A percentile compares a stretch with the other conserved stretches of the same genome.
These are phyloP conservation scores for Leishmania tropica DNA, from an alignment of 208 protist species.

Conservation along the genomic window DNA sequence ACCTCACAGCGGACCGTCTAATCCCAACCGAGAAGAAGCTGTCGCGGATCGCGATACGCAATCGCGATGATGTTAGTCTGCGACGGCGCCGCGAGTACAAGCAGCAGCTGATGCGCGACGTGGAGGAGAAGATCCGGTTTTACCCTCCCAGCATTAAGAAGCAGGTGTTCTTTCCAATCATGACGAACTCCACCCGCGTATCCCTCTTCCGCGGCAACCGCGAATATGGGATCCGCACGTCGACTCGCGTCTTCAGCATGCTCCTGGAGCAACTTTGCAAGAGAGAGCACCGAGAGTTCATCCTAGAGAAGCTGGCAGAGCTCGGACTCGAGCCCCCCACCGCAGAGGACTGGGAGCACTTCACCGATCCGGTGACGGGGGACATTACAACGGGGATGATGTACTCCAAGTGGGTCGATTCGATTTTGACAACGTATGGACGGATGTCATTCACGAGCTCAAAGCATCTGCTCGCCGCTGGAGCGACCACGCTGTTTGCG, in stretches of 20 bases:
- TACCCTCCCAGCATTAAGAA: constrained; percentile 56
- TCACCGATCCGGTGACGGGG: constrained; percentile 58
- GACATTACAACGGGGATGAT: constrained; percentile 64
- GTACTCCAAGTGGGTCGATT: constrained; percentile 44
- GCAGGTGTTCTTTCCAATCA: constrained; percentile 68
- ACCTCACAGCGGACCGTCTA: constrained; percentile 58
- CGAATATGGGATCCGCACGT: constrained; percentile 15
- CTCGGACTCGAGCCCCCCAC: constrained; percentile 40
- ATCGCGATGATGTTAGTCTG: constrained; percentile 53
- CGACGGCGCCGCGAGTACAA: constrained; percentile 42
- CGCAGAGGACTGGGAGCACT: constrained; percentile 50
- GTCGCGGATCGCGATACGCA: constrained; percentile 26
- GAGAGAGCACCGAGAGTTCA: constrained; percentile 40
- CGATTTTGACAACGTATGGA: constrained; percentile 9
- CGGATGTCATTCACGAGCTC: background rate
- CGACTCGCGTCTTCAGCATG: constrained; percentile 26
- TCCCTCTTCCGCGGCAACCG: constrained; percentile 50
- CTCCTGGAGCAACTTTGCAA: constrained; percentile 54
- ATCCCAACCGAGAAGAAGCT: constrained; percentile 10
- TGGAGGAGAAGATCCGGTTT: constrained; percentile 73
- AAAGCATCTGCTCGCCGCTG: background rate
- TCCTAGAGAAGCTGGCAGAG: constrained; percentile 49
- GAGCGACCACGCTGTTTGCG: background rate
- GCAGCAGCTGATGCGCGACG: constrained; percentile 39
- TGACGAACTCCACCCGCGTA: background rate